Base-by-base conservation (phyloP, 768 basidiomycete genomes). In the Mycena venus region DNA sequence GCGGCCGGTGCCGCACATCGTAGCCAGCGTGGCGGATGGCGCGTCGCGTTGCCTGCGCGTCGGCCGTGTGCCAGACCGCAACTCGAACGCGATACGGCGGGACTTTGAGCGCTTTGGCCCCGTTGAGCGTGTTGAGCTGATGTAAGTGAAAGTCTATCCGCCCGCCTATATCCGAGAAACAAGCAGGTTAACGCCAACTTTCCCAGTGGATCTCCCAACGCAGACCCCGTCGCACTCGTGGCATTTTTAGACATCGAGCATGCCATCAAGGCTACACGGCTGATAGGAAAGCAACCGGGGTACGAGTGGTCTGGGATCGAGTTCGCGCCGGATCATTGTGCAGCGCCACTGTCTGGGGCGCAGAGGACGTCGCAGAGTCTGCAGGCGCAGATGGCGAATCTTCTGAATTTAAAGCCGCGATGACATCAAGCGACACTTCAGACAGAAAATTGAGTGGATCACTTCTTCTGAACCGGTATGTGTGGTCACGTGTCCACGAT, bases 261-360 rank as follows among this genome's bases (percentile, higher is more conserved):
- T 31, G 59, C 58, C 5, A 62, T 73, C 14, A 6, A 23, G 19
- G 63, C 63, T 1, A 2, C 31, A 32, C 44, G 56, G 42, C 17
- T 40, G 23, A 29, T 71, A 7, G 1, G 25, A 11, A 36, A 10
- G 14, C 15, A 51, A 8, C 23, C 64, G n/a, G 56, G 44, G 11
- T 64, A 64, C 32, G 42, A 36, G 17, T 9, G 10, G 0, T 19
- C 47, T 7, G 2, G 31, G n/a, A 25, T 65, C 21, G 55, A 15
- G 8, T 72, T 72, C 17, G 64, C 42, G 31, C 31, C 31, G 9
- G 70, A 72, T 32, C 70, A 7, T 3, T 72, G 70, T 59, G 70
- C 56, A 1, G 55, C 19, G 19, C 70, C 63, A 5, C 4, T 72
- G 2, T 56, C 56, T 31, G 44, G 61, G 29, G 61, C 55, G 29